Evolutionary conservation across 2,329 filamentous ascomycete species (phyloP).

Genomic region (Coniochaeta prunicola): DNA sequence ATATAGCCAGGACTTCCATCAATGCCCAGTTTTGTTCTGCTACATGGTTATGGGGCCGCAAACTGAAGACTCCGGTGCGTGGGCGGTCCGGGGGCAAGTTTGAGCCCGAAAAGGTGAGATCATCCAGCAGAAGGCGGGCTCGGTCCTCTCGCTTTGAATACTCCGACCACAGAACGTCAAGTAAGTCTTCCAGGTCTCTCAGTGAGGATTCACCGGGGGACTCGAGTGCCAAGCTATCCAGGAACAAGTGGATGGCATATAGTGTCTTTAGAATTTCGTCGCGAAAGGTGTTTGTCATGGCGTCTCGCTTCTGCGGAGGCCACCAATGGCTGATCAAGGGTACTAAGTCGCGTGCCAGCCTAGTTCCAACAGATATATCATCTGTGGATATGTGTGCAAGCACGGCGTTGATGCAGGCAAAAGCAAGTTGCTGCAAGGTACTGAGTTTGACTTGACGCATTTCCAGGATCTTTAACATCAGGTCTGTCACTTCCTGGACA

Average conservation of each 20-base stretch:
- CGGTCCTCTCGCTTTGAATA: conserved; percentile 66
- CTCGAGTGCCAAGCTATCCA: conserved; percentile 48
- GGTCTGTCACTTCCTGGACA: conserved; percentile 46
- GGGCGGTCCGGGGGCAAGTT: conserved; percentile 36
- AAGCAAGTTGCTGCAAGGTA: conserved; percentile 62
- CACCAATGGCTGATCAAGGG: conserved; percentile 71
- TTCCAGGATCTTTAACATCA: conserved; percentile 54
- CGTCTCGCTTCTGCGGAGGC: conserved; percentile 58
- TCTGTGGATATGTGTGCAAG: conserved; percentile 62
- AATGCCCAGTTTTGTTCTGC: conserved; percentile 55
- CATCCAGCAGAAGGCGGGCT: conserved; percentile 69
- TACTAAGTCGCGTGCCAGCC: conserved; percentile 53
- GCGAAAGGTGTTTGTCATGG: conserved; percentile 55
- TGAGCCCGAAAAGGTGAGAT: conserved; percentile 54
- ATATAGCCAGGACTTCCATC: conserved; percentile 48
- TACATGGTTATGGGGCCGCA: conserved; percentile 44
- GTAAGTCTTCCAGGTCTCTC: conserved; percentile 53
- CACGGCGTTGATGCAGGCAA: conserved; percentile 68
- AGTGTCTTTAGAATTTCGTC: conserved; percentile 74
- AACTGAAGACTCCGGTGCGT: conserved; percentile 40
- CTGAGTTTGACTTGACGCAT: conserved; percentile 50
- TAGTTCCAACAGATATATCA: conserved; percentile 54
- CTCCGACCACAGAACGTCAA: conserved; percentile 67
- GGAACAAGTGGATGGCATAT: conserved; percentile 56
- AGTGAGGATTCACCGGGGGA: conserved; percentile 29